These are phyloP conservation scores for Phytophthora sp. DNA, from an alignment of 352 stramenopile genomes.

Conservation along the genomic window DNA sequence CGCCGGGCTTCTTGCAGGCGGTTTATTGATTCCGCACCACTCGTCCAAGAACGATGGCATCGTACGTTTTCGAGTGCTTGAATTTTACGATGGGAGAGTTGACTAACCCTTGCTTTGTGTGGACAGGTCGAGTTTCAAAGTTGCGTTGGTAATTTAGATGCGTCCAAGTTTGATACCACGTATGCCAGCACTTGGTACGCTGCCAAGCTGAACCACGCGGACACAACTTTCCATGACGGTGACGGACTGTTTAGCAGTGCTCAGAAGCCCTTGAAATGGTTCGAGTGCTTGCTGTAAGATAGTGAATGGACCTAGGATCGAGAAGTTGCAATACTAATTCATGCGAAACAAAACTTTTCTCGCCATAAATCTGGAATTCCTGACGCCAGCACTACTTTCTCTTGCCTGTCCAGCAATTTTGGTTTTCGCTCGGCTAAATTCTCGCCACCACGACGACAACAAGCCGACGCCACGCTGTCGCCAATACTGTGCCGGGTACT, in stretches of 20 bases:
- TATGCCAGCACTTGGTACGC: slow-evolving; percentile 54
- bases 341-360: slow-evolving; percentile 4
- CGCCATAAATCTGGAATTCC: too few species aligned
- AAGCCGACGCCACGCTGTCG: too few species aligned
- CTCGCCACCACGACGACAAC: too few species aligned
- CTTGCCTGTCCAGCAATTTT: too few species aligned
- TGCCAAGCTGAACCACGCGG: slow-evolving; percentile 64
- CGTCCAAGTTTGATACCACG: slow-evolving; percentile 36
- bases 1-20: slow-evolving; percentile 32
- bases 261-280: slow-evolving; percentile 72
- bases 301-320: too few species aligned
- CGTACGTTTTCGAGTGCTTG: slow-evolving; percentile 33
- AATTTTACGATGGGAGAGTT: background rate
- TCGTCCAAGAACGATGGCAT: slow-evolving; percentile 62
- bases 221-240: slow-evolving; percentile 65
- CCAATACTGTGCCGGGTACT: too few species aligned
- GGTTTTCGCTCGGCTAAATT: too few species aligned
- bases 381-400: too few species aligned
- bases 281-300: slow-evolving; percentile 55
- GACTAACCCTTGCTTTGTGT: background rate
- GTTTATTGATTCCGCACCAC: slow-evolving; percentile 46
- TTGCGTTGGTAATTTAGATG: slow-evolving; percentile 45
- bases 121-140: slow-evolving; percentile 65
- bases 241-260: slow-evolving; percentile 51
- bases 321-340: background rate